Percentiles rank a stretch among this genome's conserved stretches.
These are phyloP conservation scores for Aspergillus costaricaensis DNA, from an alignment of 2,329 filamentous ascomycete species.

Conservation along the genomic window DNA sequence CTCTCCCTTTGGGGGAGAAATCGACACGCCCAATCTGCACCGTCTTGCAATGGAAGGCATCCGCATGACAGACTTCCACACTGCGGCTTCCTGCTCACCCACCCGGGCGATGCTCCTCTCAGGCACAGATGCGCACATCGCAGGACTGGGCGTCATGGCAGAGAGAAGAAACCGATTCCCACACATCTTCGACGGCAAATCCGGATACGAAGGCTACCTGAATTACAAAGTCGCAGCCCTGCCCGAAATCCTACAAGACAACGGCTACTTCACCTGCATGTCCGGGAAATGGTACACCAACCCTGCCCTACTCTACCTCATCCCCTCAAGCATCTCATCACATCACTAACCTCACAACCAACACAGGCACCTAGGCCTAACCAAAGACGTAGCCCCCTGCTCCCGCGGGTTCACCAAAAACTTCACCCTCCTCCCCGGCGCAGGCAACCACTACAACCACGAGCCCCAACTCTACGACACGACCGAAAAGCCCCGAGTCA, in stretches of 20 bases:
- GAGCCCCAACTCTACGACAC: conserved; percentile 24
- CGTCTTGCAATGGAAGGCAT: conserved; percentile 47
- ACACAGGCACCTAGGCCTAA: conserved; percentile 39
- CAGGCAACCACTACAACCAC: conserved; percentile 40
- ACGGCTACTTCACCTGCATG: conserved; percentile 39
- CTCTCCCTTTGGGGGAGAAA: conserved; percentile 57
- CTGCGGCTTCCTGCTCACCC: conserved; percentile 59
- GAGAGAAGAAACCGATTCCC: conserved; percentile 25
- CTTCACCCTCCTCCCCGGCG: conserved; percentile 32
- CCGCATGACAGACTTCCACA: conserved; percentile 61
- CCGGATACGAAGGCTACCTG: conserved; percentile 42
- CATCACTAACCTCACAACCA: neutral
- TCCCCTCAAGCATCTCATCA: too few relatives aligned
- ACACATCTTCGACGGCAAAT: conserved; percentile 25
- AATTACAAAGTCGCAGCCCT: conserved; percentile 37
- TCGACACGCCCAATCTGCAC: conserved; percentile 57
- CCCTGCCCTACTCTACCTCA: neutral
- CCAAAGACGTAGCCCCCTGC: conserved; percentile 27
- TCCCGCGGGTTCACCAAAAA: conserved; percentile 34
- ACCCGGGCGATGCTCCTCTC: conserved; percentile 39
- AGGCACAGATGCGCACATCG: conserved; percentile 38
- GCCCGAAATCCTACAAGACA: conserved; percentile 37
- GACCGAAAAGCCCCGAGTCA: conserved; percentile 9
- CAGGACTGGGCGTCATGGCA: conserved; percentile 34
- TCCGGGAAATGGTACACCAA: conserved; percentile 32